These are phyloP conservation scores for Aspergillus bombycis DNA, from an alignment of 2,329 filamentous ascomycete genomes.

Conservation along the genomic window DNA sequence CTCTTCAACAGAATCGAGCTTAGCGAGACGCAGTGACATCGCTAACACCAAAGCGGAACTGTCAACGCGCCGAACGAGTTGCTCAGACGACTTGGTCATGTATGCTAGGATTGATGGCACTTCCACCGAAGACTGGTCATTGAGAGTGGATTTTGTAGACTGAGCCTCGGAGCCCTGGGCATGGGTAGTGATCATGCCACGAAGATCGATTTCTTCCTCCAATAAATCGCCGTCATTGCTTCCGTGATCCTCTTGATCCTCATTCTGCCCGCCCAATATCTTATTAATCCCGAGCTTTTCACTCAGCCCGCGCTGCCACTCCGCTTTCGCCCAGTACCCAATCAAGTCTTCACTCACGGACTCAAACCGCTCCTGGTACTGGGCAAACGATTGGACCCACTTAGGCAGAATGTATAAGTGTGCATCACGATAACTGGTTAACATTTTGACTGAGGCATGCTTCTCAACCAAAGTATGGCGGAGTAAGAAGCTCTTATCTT, in stretches of 20 bases:
- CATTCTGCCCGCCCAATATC: slow-evolving; percentile 58
- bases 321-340: slow-evolving; percentile 95
- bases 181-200: slow-evolving; percentile 57
- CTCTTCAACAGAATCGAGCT: slow-evolving; percentile 70
- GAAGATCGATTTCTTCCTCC: slow-evolving; percentile 59
- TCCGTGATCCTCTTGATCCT: slow-evolving; percentile 44
- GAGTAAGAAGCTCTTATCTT: slow-evolving; percentile 67
- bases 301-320: slow-evolving; percentile 81
- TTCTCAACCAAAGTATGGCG: slow-evolving; percentile 75
- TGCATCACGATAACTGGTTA: slow-evolving; percentile 86
- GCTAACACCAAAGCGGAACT: slow-evolving; percentile 79
- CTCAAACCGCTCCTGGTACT: slow-evolving; percentile 77
- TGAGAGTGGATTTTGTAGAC: neutral
- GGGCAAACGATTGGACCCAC: slow-evolving; percentile 86
- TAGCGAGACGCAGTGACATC: slow-evolving; percentile 84
- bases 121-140: slow-evolving; percentile 2
- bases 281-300: slow-evolving; percentile 75
- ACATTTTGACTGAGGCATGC: slow-evolving; percentile 76
- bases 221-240: slow-evolving; percentile 43
- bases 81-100: slow-evolving; percentile 61
- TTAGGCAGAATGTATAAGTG: slow-evolving; percentile 93
- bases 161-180: slow-evolving; percentile 29
- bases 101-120: slow-evolving; percentile 78
- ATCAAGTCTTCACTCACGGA: slow-evolving; percentile 89
- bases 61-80: slow-evolving; percentile 84